A percentile compares a stretch with the other conserved stretches of the same genome.
These are phyloP conservation scores for Deakozyma indianensis DNA, from an alignment of 805 yeast species.

Conservation along the genomic window DNA sequence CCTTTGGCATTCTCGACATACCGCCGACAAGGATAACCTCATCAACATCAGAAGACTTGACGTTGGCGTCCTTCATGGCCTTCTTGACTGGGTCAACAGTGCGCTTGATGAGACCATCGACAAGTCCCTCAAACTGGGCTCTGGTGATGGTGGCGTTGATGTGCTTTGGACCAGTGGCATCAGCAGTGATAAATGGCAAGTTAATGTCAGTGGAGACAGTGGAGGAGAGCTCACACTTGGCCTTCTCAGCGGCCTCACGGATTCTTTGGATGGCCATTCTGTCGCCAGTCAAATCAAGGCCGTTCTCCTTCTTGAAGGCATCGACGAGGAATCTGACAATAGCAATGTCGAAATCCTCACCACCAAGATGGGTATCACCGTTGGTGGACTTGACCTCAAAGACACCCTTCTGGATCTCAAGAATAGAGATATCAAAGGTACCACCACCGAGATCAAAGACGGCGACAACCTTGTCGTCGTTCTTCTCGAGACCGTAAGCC, in stretches of 20 bases:
- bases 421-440: slow-evolving; percentile 91
- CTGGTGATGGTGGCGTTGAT: slow-evolving; percentile 56
- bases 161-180: slow-evolving; percentile 69
- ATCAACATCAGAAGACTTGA: slow-evolving; percentile 49
- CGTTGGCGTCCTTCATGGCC: slow-evolving; percentile 69
- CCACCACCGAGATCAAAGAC: slow-evolving; percentile 98
- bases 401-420: slow-evolving; percentile 95
- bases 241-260: slow-evolving; percentile 81
- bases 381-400: slow-evolving; percentile 95
- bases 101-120: slow-evolving; percentile 54
- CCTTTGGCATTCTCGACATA: slow-evolving; percentile 89
- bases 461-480: slow-evolving; percentile 73
- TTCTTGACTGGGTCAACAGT: slow-evolving; percentile 67
- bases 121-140: slow-evolving; percentile 52
- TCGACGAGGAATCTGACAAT: slow-evolving; percentile 73
- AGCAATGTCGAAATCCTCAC: slow-evolving; percentile 83
- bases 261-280: slow-evolving; percentile 74
- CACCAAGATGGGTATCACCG: slow-evolving; percentile 91
- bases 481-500: slow-evolving; percentile 88
- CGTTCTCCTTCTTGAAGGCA: slow-evolving; percentile 60
- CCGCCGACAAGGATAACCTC: slow-evolving; percentile 83
- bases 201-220: slow-evolving; percentile 58
- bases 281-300: slow-evolving; percentile 50
- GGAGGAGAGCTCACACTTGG: slow-evolving; percentile 74
- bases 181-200: slow-evolving; percentile 79